phyloP scores from a whole-genome alignment of 2,329 filamentous ascomycete species.

The Hymenoscyphus occultus region DNA sequence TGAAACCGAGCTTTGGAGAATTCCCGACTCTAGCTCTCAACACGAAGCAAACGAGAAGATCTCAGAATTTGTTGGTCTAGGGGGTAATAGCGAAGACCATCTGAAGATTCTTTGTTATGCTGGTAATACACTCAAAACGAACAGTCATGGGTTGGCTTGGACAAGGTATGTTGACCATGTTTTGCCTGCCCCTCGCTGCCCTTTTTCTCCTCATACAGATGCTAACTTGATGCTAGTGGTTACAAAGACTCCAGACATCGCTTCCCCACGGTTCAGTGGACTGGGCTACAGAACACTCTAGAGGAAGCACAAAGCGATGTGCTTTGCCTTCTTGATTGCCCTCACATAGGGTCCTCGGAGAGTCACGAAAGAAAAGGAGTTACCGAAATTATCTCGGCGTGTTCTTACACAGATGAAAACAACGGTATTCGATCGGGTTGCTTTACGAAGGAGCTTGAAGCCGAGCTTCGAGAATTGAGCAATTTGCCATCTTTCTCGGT shows the following conservation, averaged over 20 bases:
- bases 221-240: conserved; percentile 2
- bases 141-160: conserved; percentile 21
- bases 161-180: conserved; percentile 17
- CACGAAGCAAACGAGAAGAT: conserved; percentile 20
- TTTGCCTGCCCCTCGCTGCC: neutral
- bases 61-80: conserved; percentile 19
- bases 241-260: conserved; percentile 9
- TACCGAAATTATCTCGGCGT: conserved; percentile 27
- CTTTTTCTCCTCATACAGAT: neutral
- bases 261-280: conserved; percentile 22
- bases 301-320: conserved; percentile 24
- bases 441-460: conserved; percentile 20
- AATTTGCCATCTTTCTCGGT: conserved; percentile 25
- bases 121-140: conserved; percentile 19
- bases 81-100: conserved; percentile 20
- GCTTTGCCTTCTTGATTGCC: conserved; percentile 23
- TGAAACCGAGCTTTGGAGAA: conserved; percentile 25
- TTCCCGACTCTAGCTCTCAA: conserved; percentile 20
- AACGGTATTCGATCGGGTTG: conserved; percentile 12
- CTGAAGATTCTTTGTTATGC: conserved; percentile 30
- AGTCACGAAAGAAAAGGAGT: conserved; percentile 17
- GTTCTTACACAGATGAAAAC: conserved; percentile 9
- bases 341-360: conserved; percentile 15
- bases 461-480: conserved; percentile 24
- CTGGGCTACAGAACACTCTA: conserved; percentile 20